Base-by-base conservation (phyloP, 2,329 filamentous ascomycete species). In the Alternaria alternata region DNA sequence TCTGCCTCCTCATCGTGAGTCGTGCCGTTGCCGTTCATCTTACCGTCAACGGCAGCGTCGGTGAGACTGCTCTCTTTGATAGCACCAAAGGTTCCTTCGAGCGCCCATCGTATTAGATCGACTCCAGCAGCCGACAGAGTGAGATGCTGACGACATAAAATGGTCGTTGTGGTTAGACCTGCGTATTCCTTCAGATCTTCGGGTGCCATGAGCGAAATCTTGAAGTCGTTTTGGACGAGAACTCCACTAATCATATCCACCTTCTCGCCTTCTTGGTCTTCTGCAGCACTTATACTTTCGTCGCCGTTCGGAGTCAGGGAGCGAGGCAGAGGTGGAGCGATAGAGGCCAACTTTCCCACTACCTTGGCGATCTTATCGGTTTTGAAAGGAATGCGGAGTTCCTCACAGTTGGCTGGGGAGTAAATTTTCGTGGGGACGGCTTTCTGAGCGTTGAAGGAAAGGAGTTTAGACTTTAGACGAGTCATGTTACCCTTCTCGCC, bases 401-500 rank as follows among this genome's bases (percentile, higher is more conserved):
- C 94, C 73, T 98, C 94, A 77, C 94, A 97, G 77, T 99, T 99
- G 54, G 92, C 89, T 0, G 95, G 95, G 24, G 92, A 96, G 81
- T 89, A 98, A 11, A 99, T 92, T 77, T 98, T 97, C 67, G 93
- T 90, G 68, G 96, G 95, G 42, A 88, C 83, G 1, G 88, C 84
- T 75, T 94, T 94, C 65, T 89, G 88, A 28, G 91, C 89, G 73
- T 97, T 97, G 38, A 97, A 86, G n/a, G 93, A 94, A 4, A 98
- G 87, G 1, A 99, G 85, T 75, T 97, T 96, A 3, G 94, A 97
- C 78, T 97, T 97, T 28, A 99, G 83, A 54, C 95, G 89, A 86
- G 95, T 97, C 93, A 98, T 98, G 75, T 98, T 97, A 76, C 97
- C 93, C 72, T 95, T 93, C 76, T 99, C 95, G 57, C 95, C 95